phyloP scores from a whole-genome alignment of 2,329 filamentous ascomycete genomes.

The Botrytis fragariae region DNA sequence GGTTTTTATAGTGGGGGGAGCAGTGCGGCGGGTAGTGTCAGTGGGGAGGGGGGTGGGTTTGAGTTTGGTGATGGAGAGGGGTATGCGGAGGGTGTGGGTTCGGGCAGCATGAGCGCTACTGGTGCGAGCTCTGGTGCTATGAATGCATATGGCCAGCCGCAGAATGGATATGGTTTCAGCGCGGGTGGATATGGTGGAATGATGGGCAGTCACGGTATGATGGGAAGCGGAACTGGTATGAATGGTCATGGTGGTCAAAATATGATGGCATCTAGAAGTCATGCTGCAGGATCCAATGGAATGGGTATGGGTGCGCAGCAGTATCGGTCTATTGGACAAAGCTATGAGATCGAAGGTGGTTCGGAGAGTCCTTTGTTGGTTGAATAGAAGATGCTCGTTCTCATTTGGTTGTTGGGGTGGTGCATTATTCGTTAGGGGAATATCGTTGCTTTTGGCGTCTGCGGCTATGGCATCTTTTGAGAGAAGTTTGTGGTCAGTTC shows the following conservation, averaged over 20 bases:
- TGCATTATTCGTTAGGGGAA: fast-evolving
- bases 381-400: constrained; percentile 16
- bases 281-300: neutral
- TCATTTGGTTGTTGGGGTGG: neutral
- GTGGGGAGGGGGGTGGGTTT: neutral
- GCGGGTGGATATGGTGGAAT: neutral
- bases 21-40: neutral
- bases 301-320: neutral
- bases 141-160: neutral
- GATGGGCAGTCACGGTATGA: neutral
- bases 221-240: neutral
- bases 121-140: neutral
- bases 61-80: constrained; percentile 1
- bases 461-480: neutral
- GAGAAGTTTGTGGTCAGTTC: too few relatives aligned
- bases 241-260: neutral
- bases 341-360: constrained; percentile 21
- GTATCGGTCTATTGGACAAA: neutral
- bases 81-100: neutral
- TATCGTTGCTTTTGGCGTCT: neutral
- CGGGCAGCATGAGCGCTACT: neutral
- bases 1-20: neutral
- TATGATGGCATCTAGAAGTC: neutral
- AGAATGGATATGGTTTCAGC: neutral
- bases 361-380: constrained; percentile 29